Conservation (phyloP, 176 grass and related monocot genomes). For the Carex scoparia region DNA sequence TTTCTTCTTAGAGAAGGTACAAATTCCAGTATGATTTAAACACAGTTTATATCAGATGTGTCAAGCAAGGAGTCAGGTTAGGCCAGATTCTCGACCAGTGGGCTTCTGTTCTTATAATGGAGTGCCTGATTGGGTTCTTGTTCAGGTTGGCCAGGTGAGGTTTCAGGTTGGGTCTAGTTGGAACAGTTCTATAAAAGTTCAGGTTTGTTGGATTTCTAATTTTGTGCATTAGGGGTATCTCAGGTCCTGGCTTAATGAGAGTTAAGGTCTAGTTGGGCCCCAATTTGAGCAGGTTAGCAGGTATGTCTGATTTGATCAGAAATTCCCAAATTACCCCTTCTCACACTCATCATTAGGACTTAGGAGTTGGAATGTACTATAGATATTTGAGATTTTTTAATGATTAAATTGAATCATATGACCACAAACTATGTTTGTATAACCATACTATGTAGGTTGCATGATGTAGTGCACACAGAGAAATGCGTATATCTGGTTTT, state of each 20-base stretch:
- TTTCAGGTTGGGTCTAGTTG: not conserved
- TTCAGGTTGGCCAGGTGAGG: not conserved
- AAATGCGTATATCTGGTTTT: conserved; percentile 86
- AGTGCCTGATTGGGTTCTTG: not conserved
- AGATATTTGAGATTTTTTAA: not conserved
- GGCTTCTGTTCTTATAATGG: not conserved
- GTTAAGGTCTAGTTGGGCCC: not conserved
- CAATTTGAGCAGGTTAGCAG: not conserved
- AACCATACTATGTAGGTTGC: conserved; percentile 50
- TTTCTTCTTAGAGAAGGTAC: not conserved
- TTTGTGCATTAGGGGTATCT: not conserved
- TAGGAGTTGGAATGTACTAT: not conserved
- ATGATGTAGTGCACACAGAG: conserved; percentile 77
- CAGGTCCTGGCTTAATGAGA: not conserved
- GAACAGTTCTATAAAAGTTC: not conserved
- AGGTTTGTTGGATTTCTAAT: not conserved
- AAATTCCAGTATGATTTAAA: not conserved
- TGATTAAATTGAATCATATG: not conserved
- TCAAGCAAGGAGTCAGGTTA: not conserved
- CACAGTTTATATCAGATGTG: not conserved
- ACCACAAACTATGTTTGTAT: not conserved
- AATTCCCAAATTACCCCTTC: not conserved
- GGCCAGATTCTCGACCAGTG: not conserved
- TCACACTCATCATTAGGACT: not conserved
- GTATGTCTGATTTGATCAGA: not conserved